phyloP scores from a whole-genome alignment of 2,329 filamentous ascomycete genomes.

The Monilinia laxa region DNA sequence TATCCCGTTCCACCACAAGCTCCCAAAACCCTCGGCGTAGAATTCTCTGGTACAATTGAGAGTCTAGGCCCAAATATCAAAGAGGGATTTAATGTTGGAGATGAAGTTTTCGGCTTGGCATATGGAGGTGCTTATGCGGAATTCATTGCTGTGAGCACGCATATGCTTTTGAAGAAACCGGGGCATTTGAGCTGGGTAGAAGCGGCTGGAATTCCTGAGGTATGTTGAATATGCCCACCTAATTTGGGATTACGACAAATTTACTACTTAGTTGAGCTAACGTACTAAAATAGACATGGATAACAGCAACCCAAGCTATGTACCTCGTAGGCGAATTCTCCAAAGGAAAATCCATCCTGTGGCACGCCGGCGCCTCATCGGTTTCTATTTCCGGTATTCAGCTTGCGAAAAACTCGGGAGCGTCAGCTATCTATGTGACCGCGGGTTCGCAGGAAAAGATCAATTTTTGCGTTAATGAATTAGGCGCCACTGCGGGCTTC shows the following conservation, averaged over 20 bases:
- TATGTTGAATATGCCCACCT: constrained; percentile 38
- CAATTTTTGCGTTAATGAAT: constrained; percentile 68
- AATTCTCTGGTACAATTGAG: constrained; percentile 71
- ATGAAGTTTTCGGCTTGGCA: constrained; percentile 84
- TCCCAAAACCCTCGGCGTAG: constrained; percentile 69
- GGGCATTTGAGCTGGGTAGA: constrained; percentile 67
- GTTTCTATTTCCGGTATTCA: constrained; percentile 90
- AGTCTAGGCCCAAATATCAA: constrained; percentile 50
- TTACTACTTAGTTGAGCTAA: neutral
- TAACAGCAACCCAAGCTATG: constrained; percentile 88
- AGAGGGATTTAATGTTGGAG: constrained; percentile 65
- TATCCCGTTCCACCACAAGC: constrained; percentile 74
- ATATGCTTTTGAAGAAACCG: constrained; percentile 84
- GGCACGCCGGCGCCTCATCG: constrained; percentile 89
- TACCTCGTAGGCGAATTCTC: constrained; percentile 75
- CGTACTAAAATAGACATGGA: constrained; percentile 59
- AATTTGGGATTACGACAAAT: neutral
- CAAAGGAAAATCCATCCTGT: constrained; percentile 72
- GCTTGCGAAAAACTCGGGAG: constrained; percentile 66
- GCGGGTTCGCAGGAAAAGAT: constrained; percentile 79
- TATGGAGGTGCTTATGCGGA: constrained; percentile 92
- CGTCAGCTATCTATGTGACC: constrained; percentile 74
- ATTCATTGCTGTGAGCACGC: constrained; percentile 71
- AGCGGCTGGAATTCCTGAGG: constrained; percentile 80
- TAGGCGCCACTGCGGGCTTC: constrained; percentile 77